Conservation (phyloP, 352 stramenopile genomes). For the Achlya hypogyna region DNA sequence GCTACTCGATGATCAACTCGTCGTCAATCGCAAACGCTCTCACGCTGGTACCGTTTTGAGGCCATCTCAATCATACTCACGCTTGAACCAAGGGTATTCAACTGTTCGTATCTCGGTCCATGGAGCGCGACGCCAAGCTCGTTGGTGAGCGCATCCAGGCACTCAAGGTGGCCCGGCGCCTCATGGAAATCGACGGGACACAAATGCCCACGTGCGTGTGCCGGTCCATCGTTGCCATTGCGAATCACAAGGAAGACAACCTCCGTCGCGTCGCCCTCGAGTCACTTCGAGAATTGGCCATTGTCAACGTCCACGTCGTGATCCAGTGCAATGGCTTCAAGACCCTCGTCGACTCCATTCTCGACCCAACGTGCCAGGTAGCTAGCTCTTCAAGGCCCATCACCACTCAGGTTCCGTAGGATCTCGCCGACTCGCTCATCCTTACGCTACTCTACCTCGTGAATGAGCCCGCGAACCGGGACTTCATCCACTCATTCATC, state of each 20-base stretch:
- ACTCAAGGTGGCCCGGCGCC: slow-evolving; percentile 72
- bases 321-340: slow-evolving; percentile 76
- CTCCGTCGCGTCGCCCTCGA: slow-evolving; percentile 80
- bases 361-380: slow-evolving; percentile 78
- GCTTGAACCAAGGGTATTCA: slow-evolving; percentile 38
- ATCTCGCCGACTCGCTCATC: slow-evolving; percentile 73
- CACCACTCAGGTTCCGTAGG: slow-evolving; percentile 22
- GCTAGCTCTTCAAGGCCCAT: neutral
- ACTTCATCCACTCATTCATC: slow-evolving; percentile 82
- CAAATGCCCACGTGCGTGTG: slow-evolving; percentile 81
- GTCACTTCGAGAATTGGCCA: slow-evolving; percentile 69
- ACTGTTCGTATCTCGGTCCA: slow-evolving; percentile 71
- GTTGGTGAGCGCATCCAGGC: slow-evolving; percentile 77
- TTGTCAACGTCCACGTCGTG: slow-evolving; percentile 75
- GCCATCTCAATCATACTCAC: neutral
- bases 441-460: slow-evolving; percentile 80
- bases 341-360: slow-evolving; percentile 75
- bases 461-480: slow-evolving; percentile 73
- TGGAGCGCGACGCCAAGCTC: slow-evolving; percentile 83
- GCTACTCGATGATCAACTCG: slow-evolving; percentile 77
- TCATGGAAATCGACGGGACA: slow-evolving; percentile 80
- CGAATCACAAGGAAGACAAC: slow-evolving; percentile 84
- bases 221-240: slow-evolving; percentile 69
- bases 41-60: slow-evolving; percentile 33
- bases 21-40: slow-evolving; percentile 54